phyloP scores from a whole-genome alignment of 1,139 yeast species.

The Pichia sp. region DNA sequence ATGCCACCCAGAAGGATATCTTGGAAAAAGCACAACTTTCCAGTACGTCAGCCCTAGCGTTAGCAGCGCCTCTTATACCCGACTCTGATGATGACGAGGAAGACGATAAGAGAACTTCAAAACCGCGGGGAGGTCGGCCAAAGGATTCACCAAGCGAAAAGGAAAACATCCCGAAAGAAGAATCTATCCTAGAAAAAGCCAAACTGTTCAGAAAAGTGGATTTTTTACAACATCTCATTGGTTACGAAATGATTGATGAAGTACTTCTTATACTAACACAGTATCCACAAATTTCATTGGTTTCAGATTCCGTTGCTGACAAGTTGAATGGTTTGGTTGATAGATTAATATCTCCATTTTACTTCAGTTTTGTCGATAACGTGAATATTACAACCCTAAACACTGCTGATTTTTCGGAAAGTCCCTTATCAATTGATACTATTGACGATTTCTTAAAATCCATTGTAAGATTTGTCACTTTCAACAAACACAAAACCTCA shows the following conservation, averaged over 20 bases:
- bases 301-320: conserved; percentile 51
- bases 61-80: conserved; percentile 79
- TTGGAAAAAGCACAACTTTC: conserved; percentile 64
- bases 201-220: conserved; percentile 35
- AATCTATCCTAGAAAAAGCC: conserved; percentile 20
- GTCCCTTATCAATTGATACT: neutral
- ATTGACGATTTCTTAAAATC: conserved; percentile 44
- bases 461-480: conserved; percentile 49
- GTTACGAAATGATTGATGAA: conserved; percentile 63
- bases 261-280: conserved; percentile 55
- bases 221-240: conserved; percentile 51
- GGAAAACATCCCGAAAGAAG: conserved; percentile 12
- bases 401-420: too few species aligned
- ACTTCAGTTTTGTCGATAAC: conserved; percentile 24
- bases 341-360: conserved; percentile 50
- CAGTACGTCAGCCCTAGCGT: conserved; percentile 73
- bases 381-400: conserved; percentile 6
- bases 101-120: neutral
- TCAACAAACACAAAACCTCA: conserved; percentile 58
- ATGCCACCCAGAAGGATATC: conserved; percentile 46
- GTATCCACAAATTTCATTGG: conserved; percentile 59
- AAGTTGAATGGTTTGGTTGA: conserved; percentile 50
- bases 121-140: too few species aligned
- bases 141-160: too few species aligned
- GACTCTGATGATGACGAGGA: conserved; percentile 55